phyloP scores from a whole-genome alignment of 176 grass and related monocot species.

The Poa annua region DNA sequence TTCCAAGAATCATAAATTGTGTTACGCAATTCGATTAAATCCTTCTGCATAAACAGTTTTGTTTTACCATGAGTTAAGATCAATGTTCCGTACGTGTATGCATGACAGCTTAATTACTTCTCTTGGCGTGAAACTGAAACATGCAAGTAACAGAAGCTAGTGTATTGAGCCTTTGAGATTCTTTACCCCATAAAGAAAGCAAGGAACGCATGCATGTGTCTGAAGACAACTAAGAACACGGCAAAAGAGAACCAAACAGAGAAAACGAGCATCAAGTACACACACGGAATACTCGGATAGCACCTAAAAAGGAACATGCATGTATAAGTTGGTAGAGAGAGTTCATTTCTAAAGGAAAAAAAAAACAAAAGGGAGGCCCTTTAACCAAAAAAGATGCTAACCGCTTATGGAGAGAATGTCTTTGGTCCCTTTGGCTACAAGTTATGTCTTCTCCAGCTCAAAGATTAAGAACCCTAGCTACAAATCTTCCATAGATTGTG shows the following conservation, averaged over 20 bases:
- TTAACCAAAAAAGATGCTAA: conserved; percentile 71
- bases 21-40: neutral
- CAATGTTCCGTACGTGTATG: neutral
- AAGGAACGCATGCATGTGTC: conserved; percentile 45
- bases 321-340: conserved; percentile 45
- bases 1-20: neutral
- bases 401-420: conserved; percentile 60
- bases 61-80: neutral
- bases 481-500: conserved; percentile 46
- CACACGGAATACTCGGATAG: conserved; percentile 49
- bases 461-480: conserved; percentile 35
- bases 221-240: conserved; percentile 27
- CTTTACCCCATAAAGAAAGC: conserved; percentile 36
- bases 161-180: conserved; percentile 36
- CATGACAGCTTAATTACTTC: neutral
- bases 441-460: conserved; percentile 53
- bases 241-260: conserved; percentile 43
- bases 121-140: conserved; percentile 15
- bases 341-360: conserved; percentile 1
- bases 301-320: conserved; percentile 50
- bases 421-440: conserved; percentile 60
- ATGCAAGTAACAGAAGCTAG: conserved; percentile 20
- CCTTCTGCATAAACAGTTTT: neutral
- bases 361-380: conserved; percentile 49
- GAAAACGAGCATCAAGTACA: conserved; percentile 41